These are phyloP conservation scores for Luzula sylvatica DNA, from an alignment of 176 grass and related monocot genomes.

Conservation along the genomic window DNA sequence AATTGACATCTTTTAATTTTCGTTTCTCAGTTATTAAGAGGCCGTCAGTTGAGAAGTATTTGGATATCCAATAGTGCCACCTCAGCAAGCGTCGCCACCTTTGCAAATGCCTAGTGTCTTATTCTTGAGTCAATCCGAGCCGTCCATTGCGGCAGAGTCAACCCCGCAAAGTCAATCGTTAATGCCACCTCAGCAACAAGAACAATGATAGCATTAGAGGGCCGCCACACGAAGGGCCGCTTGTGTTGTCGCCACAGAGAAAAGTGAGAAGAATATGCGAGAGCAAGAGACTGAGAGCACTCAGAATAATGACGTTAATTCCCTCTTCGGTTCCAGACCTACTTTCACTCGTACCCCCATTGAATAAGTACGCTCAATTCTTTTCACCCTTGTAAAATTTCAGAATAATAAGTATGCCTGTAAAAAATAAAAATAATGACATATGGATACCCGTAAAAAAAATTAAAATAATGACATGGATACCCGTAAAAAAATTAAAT, in stretches of 20 bases:
- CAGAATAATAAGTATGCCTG: too few species aligned
- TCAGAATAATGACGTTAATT: slow-evolving; percentile 60
- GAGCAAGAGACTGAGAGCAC: slow-evolving; percentile 54
- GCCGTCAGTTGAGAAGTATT: slow-evolving; percentile 39
- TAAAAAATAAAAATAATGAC: too few species aligned
- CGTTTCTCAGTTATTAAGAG: slow-evolving; percentile 36
- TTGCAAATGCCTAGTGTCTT: slow-evolving; percentile 25
- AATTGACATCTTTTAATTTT: neutral
- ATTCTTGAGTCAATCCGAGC: slow-evolving; percentile 48
- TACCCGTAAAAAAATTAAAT: too few species aligned
- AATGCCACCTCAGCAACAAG: too few species aligned
- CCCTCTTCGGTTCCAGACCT: slow-evolving; percentile 71
- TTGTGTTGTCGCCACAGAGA: slow-evolving; percentile 74
- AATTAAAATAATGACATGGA: too few species aligned
- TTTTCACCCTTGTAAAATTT: too few species aligned
- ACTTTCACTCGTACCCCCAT: slow-evolving; percentile 54
- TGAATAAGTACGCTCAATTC: slow-evolving; percentile 79
- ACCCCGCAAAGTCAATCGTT: slow-evolving; percentile 19
- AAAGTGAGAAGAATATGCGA: slow-evolving; percentile 72
- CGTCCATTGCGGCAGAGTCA: slow-evolving; percentile 25
- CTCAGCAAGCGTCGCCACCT: slow-evolving; percentile 14
- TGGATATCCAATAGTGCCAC: slow-evolving; percentile 44
- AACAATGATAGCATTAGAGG: slow-evolving; percentile 46
- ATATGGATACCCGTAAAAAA: too few species aligned
- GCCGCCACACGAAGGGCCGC: slow-evolving; percentile 44